Evolutionary conservation across 176 grass and related monocot species (phyloP).

Genomic region (Aegilops bicornis): DNA sequence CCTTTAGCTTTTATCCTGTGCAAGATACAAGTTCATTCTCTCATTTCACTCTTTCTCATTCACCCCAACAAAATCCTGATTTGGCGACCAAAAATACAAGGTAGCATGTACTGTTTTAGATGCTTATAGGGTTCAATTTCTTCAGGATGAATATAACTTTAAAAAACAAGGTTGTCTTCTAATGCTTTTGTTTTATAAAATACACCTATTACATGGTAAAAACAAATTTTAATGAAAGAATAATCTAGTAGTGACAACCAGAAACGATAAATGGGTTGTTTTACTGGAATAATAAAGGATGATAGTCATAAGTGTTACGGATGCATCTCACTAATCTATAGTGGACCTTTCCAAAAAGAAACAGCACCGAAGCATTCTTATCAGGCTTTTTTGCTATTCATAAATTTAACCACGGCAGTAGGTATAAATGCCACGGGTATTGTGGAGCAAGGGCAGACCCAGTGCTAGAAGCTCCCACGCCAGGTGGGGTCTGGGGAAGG

Average conservation of each 20-base stretch:
- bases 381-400: not conserved
- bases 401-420: not conserved
- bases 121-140: constrained; percentile 4
- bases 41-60: not conserved
- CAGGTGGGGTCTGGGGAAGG: too few relatives aligned
- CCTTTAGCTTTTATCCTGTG: not conserved
- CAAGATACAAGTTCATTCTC: not conserved
- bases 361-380: not conserved
- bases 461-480: too few relatives aligned
- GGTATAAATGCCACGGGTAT: not conserved
- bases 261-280: not conserved
- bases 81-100: not conserved
- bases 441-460: not conserved
- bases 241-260: not conserved
- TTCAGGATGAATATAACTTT: not conserved
- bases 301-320: not conserved
- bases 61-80: not conserved
- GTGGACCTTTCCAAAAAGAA: not conserved
- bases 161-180: not conserved
- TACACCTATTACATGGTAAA: not conserved
- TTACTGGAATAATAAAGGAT: not conserved
- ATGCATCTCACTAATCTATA: not conserved
- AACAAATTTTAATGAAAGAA: not conserved
- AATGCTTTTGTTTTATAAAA: not conserved
- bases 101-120: not conserved